A percentile compares a stretch with the other conserved stretches of the same genome.
phyloP scores from a whole-genome alignment of 2,329 filamentous ascomycete species.

The Colletotrichum orchidophilum region DNA sequence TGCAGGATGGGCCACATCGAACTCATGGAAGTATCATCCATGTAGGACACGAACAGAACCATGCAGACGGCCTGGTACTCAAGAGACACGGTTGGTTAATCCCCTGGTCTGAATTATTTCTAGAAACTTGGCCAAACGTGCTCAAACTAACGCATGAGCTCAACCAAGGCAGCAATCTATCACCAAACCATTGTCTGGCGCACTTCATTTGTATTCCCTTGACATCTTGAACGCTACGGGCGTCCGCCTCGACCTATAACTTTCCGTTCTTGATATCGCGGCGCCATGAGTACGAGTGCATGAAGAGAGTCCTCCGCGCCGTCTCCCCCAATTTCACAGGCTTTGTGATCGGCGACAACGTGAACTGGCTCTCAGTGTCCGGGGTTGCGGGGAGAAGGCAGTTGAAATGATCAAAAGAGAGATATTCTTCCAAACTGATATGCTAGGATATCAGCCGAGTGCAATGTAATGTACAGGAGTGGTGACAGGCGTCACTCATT shows the following conservation, averaged over 20 bases:
- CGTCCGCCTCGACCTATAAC: not conserved
- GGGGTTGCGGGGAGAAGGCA: not conserved
- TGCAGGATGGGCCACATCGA: too few species aligned
- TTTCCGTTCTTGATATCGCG: not conserved
- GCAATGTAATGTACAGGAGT: not conserved
- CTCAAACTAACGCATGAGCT: too few species aligned
- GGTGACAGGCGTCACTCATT: not conserved
- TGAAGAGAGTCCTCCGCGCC: constrained; percentile 10
- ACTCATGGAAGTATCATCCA: too few species aligned
- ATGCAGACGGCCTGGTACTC: too few species aligned
- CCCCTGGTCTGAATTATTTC: too few species aligned
- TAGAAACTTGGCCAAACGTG: too few species aligned
- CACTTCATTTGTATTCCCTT: too few species aligned
- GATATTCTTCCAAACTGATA: not conserved
- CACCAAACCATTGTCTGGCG: too few species aligned
- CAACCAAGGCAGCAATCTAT: too few species aligned
- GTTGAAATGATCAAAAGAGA: not conserved
- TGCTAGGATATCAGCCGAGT: not conserved
- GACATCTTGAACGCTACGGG: not conserved
- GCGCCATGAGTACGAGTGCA: constrained; percentile 15
- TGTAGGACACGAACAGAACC: too few species aligned
- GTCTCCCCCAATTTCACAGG: not conserved
- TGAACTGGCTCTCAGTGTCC: not conserved
- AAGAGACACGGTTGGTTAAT: too few species aligned
- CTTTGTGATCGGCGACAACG: not conserved